Conservation (phyloP, 768 basidiomycete genomes). For the Mycena pura region DNA sequence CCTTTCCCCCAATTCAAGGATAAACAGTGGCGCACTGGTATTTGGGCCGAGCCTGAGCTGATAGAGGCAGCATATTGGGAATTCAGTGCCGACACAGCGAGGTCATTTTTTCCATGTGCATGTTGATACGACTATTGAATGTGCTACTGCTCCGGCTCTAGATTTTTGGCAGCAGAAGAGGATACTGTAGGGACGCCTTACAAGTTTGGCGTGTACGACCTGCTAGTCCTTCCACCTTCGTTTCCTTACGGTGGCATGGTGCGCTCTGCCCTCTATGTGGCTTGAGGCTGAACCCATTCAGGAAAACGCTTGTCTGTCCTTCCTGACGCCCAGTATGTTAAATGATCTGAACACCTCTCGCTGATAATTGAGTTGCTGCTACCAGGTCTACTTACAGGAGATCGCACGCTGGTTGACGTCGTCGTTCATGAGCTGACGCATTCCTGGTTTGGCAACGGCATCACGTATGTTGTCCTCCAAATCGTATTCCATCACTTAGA, state of each 20-base stretch:
- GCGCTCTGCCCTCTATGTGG: conserved; percentile 26
- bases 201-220: conserved; percentile 86
- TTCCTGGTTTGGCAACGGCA: conserved; percentile 93
- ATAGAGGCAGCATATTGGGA: conserved; percentile 85
- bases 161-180: conserved; percentile 82
- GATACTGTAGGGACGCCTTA: conserved; percentile 77
- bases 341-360: background rate
- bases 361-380: too few species aligned
- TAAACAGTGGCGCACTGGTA: conserved; percentile 79
- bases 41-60: conserved; percentile 91
- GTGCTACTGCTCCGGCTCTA: conserved; percentile 34
- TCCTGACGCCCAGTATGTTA: conserved; percentile 81
- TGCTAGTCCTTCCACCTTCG: conserved; percentile 86
- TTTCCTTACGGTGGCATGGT: conserved; percentile 96
- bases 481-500: background rate
- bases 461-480: conserved; percentile 57
- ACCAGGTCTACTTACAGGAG: conserved; percentile 86
- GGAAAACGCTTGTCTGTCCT: conserved; percentile 92
- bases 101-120: conserved; percentile 44
- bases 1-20: conserved; percentile 65
- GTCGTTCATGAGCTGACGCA: conserved; percentile 88
- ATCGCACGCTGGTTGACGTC: conserved; percentile 86
- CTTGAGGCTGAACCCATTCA: conserved; percentile 33
- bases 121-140: background rate
- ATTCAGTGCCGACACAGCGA: conserved; percentile 85